Percentiles rank a stretch among this genome's conserved stretches.
phyloP scores from a whole-genome alignment of 306 rosid genomes.

The Medicago arabica region DNA sequence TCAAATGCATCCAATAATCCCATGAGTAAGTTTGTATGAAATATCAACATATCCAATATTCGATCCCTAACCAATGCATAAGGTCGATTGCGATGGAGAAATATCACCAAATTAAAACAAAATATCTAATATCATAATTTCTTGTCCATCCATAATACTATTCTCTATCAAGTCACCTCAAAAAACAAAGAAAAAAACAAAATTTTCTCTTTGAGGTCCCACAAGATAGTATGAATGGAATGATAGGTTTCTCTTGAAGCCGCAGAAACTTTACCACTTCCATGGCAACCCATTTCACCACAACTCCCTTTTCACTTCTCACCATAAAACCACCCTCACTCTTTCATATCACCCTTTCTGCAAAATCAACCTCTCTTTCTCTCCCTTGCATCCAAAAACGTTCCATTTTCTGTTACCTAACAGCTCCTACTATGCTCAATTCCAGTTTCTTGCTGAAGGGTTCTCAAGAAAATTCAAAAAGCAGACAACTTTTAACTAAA shows the following conservation, averaged over 20 bases:
- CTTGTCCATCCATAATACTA: not conserved
- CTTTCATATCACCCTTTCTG: constrained; percentile 15
- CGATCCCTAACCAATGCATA: too few species aligned
- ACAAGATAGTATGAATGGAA: constrained; percentile 11
- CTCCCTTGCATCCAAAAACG: constrained; percentile 15
- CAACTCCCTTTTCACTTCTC: constrained; percentile 42
- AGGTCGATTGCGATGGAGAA: too few species aligned
- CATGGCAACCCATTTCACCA: constrained; percentile 62
- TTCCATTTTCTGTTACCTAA: constrained; percentile 27
- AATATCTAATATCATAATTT: too few species aligned
- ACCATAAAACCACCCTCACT: constrained; percentile 28
- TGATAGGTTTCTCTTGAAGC: constrained; percentile 4
- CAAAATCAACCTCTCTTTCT: constrained; percentile 42
- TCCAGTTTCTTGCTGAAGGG: constrained; percentile 56
- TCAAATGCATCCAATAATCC: too few species aligned
- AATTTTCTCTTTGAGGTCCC: constrained; percentile 30
- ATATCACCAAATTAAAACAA: too few species aligned
- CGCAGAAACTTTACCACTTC: constrained; percentile 1
- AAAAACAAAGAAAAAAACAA: too few species aligned
- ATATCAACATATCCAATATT: too few species aligned
- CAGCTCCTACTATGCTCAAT: constrained; percentile 12
- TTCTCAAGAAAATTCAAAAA: constrained; percentile 34
- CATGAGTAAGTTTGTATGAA: too few species aligned
- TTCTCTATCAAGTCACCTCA: not conserved
- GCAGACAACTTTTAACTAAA: constrained; percentile 43